Evolutionary conservation across 2,329 filamentous ascomycete species (phyloP).

Genomic region (Microdochium trichocladiopsis): DNA sequence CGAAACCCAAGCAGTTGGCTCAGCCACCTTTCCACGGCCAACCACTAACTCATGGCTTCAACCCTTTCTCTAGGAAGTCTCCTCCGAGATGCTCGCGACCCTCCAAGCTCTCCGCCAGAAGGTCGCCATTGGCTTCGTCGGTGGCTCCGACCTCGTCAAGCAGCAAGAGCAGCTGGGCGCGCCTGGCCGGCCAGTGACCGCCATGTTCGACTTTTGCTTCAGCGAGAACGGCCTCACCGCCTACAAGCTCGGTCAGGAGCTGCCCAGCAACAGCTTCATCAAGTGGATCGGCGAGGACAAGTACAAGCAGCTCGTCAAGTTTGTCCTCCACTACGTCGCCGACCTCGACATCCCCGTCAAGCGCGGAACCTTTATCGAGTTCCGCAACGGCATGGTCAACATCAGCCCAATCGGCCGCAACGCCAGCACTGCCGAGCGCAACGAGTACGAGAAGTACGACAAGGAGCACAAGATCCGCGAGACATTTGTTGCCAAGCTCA

Average conservation of each 20-base stretch:
- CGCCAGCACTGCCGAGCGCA: conserved; percentile 70
- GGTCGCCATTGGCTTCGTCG: conserved; percentile 85
- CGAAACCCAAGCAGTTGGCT: neutral
- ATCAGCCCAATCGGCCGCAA: conserved; percentile 80
- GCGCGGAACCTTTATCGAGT: conserved; percentile 80
- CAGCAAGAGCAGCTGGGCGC: conserved; percentile 93
- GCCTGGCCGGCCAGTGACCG: conserved; percentile 59
- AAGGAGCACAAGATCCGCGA: conserved; percentile 67
- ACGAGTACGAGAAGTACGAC: conserved; percentile 79
- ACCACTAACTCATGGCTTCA: conserved; percentile 9
- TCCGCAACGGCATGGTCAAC: conserved; percentile 89
- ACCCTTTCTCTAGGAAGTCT: conserved; percentile 44
- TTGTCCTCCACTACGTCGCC: conserved; percentile 74
- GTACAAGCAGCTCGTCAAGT: conserved; percentile 73
- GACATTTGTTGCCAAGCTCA: conserved; percentile 69
- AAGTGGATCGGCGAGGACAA: conserved; percentile 76
- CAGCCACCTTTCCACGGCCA: neutral
- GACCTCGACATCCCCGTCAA: conserved; percentile 80
- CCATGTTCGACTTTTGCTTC: conserved; percentile 97
- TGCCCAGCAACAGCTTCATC: conserved; percentile 83
- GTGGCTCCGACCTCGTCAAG: conserved; percentile 85
- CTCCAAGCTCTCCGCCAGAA: conserved; percentile 78
- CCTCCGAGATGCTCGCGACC: conserved; percentile 75
- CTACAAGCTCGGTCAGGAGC: conserved; percentile 70
- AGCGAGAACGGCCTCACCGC: conserved; percentile 93